These are phyloP conservation scores for Fraxinus excelsior DNA, from an alignment of 257 asterid genomes.

Conservation along the genomic window DNA sequence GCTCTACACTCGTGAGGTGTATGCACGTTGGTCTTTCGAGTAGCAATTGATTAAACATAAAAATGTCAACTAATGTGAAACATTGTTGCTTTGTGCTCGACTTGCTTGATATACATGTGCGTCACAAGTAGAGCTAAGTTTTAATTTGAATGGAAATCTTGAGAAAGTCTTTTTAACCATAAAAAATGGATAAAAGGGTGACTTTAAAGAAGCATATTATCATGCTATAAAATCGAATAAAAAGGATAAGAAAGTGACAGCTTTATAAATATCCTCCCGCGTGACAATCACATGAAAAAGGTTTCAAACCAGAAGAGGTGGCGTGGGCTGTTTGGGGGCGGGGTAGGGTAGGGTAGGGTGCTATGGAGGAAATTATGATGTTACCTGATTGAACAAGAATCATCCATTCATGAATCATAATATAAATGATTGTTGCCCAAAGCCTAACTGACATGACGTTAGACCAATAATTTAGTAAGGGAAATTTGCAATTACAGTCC, in stretches of 20 bases:
- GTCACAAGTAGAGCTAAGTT: not conserved
- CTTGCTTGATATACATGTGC: not conserved
- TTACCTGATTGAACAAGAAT: not conserved
- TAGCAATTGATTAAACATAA: not conserved
- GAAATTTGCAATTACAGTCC: not conserved
- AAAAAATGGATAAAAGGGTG: not conserved
- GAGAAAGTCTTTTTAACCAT: not conserved
- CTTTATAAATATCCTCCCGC: not conserved
- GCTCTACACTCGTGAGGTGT: not conserved
- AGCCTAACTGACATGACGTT: not conserved
- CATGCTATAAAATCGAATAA: not conserved
- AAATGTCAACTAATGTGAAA: not conserved
- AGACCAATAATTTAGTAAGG: not conserved
- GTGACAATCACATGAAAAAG: not conserved
- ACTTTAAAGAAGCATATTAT: not conserved
- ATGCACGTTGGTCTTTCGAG: not conserved
- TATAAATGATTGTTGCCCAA: not conserved
- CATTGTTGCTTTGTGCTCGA: not conserved
- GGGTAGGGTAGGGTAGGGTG: not conserved
- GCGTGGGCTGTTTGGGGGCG: not conserved
- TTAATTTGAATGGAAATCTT: not conserved
- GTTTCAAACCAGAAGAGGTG: not conserved
- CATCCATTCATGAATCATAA: not conserved
- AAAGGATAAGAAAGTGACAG: constrained; percentile 20
- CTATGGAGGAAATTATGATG: not conserved